A percentile compares a stretch with the other conserved stretches of the same genome.
Conservation (phyloP, 139 green algal species). For the Edaphochlamys debaryana region DNA sequence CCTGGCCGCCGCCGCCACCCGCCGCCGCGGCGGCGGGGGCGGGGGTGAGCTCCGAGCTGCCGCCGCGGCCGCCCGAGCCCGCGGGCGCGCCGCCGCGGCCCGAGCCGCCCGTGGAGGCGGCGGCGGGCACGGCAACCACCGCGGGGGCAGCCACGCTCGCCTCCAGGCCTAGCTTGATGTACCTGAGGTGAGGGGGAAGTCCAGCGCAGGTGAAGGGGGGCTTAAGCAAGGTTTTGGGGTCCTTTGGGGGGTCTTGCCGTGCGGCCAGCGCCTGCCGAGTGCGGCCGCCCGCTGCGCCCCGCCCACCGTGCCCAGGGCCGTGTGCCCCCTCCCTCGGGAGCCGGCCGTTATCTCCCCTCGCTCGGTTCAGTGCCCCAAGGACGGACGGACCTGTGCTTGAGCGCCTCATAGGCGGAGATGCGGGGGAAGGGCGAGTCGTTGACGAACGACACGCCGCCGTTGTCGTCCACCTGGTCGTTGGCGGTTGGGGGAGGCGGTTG, state of each 20-base stretch:
- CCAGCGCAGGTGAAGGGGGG: too few species aligned
- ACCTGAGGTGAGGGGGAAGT: too few species aligned
- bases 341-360: too few species aligned
- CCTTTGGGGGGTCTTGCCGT: too few species aligned
- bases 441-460: constrained; percentile 51
- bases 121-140: not conserved
- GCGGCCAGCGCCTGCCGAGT: too few species aligned
- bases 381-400: constrained; percentile 51
- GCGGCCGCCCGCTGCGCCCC: too few species aligned
- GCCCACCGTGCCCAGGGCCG: too few species aligned
- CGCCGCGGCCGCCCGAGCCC: not conserved
- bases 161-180: constrained; percentile 19
- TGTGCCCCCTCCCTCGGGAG: too few species aligned
- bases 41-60: not conserved
- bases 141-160: not conserved
- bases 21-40: too few species aligned
- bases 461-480: constrained; percentile 39
- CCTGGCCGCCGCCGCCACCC: not conserved
- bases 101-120: not conserved
- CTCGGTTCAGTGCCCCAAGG: too few species aligned
- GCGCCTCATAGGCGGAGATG: constrained; percentile 49
- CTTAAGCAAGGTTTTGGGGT: too few species aligned
- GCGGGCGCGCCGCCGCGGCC: not conserved
- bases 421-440: constrained; percentile 50
- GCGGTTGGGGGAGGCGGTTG: too few species aligned